phyloP scores from a whole-genome alignment of 495 filamentous ascomycete species.

The Neurospora cerealis region DNA sequence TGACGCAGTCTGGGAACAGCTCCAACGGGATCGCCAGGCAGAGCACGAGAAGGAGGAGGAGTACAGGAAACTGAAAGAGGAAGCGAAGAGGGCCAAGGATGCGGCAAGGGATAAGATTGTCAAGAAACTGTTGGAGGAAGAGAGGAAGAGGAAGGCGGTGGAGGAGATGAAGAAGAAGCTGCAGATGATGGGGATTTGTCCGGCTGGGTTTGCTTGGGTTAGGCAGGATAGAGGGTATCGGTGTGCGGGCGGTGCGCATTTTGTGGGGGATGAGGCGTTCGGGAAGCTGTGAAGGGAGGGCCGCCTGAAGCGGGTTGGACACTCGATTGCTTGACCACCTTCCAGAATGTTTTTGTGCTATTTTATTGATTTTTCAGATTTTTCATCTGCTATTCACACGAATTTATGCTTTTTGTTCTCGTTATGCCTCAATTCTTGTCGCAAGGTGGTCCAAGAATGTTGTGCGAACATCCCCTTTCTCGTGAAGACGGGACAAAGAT shows the following conservation, averaged over 20 bases:
- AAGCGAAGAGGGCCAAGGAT: slow-evolving; percentile 10
- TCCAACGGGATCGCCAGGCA: slow-evolving; percentile 38
- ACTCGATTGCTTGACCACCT: not conserved
- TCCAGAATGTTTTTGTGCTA: not conserved
- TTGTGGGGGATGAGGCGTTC: slow-evolving; percentile 15
- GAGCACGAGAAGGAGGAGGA: slow-evolving; percentile 22
- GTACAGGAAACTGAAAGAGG: slow-evolving; percentile 15
- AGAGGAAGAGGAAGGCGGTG: slow-evolving; percentile 28
- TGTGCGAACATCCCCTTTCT: not conserved
- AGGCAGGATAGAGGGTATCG: slow-evolving; percentile 41
- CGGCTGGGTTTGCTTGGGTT: slow-evolving; percentile 45
- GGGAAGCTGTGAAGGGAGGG: not conserved
- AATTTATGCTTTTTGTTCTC: not conserved
- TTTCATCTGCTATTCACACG: no score
- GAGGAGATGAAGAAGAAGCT: slow-evolving; percentile 32
- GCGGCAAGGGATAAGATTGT: slow-evolving; percentile 19
- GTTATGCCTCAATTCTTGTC: rapidly evolving
- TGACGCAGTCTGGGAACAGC: slow-evolving; percentile 51
- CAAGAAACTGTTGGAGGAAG: slow-evolving; percentile 18
- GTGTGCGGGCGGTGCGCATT: slow-evolving; percentile 45
- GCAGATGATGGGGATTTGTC: slow-evolving; percentile 39
- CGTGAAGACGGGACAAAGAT: not conserved
- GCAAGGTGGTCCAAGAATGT: not conserved
- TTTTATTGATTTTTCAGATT: no score
- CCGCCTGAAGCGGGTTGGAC: not conserved